Evolutionary conservation across 306 rosid species (phyloP).

Genomic region (Gillenia trifoliata): DNA sequence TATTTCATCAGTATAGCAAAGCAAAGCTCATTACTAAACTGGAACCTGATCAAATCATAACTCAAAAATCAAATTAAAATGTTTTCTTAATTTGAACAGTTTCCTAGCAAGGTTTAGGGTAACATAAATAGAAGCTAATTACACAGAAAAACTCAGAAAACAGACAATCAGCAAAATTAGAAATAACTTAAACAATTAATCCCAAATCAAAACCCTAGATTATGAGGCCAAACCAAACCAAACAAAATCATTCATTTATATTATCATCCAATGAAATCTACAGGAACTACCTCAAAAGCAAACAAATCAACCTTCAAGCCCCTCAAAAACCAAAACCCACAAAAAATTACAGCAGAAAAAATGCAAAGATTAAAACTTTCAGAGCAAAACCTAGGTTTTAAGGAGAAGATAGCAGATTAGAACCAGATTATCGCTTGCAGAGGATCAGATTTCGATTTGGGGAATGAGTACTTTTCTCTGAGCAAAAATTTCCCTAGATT

Average conservation of each 20-base stretch:
- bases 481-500: slow-evolving; percentile 22
- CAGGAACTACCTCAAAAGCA: not conserved
- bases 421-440: not conserved
- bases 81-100: not conserved
- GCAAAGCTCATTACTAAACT: not conserved
- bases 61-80: not conserved
- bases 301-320: not conserved
- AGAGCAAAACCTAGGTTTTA: slow-evolving; percentile 5
- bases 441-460: not conserved
- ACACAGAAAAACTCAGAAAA: not conserved
- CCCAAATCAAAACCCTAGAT: not conserved
- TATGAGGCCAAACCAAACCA: not conserved
- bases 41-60: not conserved
- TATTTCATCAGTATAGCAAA: not conserved
- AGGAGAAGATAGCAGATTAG: slow-evolving; percentile 8
- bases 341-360: not conserved
- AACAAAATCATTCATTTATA: not conserved
- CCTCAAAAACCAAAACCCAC: not conserved
- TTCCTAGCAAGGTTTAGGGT: too few species aligned
- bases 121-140: not conserved
- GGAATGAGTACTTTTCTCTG: not conserved
- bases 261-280: not conserved
- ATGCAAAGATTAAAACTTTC: not conserved
- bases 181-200: not conserved
- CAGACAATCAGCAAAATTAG: not conserved